phyloP scores from a whole-genome alignment of 768 basidiomycete genomes.

The Lactarius trivialis region DNA sequence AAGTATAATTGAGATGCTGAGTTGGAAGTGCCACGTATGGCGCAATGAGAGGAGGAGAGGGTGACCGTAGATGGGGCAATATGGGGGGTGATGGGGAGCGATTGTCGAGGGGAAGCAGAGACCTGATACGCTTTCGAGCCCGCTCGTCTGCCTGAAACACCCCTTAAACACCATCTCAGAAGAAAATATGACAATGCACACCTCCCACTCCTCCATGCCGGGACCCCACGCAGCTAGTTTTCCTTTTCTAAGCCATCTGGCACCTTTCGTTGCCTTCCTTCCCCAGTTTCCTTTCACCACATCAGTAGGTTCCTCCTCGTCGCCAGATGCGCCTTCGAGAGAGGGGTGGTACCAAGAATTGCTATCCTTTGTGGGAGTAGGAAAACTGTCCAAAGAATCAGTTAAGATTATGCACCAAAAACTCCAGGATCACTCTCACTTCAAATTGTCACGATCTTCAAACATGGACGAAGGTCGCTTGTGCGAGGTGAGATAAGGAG shows the following conservation, averaged over 20 bases:
- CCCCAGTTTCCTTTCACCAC: constrained; percentile 76
- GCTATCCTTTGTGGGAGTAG: constrained; percentile 48
- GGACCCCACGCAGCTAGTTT: constrained; percentile 85
- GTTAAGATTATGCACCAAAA: not conserved
- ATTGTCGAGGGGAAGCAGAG: constrained; percentile 50
- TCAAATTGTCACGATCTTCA: constrained; percentile 15
- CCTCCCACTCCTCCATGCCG: constrained; percentile 82
- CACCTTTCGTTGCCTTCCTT: constrained; percentile 64
- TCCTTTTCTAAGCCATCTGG: constrained; percentile 75
- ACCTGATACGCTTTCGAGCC: constrained; percentile 71
- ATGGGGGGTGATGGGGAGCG: constrained; percentile 67
- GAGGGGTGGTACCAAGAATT: constrained; percentile 83
- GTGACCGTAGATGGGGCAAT: constrained; percentile 70
- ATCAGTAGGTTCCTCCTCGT: constrained; percentile 40
- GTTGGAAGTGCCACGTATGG: constrained; percentile 65
- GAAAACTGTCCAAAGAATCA: constrained; percentile 2
- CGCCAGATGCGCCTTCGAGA: constrained; percentile 64
- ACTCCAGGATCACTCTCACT: not conserved
- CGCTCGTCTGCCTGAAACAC: constrained; percentile 64
- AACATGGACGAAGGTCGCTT: constrained; percentile 18
- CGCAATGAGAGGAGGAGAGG: constrained; percentile 70
- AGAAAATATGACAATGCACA: constrained; percentile 29
- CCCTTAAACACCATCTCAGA: constrained; percentile 16
- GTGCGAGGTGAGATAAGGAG: constrained; percentile 14
- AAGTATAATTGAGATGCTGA: constrained; percentile 71